Conservation (phyloP, 1,139 yeast genomes). For the Scheffersomyces segobiensis region DNA sequence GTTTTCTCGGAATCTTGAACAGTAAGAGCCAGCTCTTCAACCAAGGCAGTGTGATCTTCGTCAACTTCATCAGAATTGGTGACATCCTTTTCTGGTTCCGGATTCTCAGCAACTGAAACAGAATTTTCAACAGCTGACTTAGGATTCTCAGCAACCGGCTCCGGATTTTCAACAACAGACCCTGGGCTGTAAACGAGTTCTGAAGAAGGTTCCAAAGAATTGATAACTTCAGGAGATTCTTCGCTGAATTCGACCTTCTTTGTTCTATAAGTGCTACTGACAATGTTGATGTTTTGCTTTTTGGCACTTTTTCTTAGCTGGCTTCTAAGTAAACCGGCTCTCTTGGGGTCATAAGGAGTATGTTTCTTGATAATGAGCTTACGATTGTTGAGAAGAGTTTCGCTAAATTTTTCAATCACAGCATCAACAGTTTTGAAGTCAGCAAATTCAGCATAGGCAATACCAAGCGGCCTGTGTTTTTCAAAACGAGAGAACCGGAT, state of each 20-base stretch:
- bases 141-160: background rate
- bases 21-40: background rate
- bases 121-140: background rate
- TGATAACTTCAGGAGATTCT: background rate
- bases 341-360: slow-evolving; percentile 6
- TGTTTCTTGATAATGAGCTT: slow-evolving; percentile 9
- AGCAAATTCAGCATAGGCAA: slow-evolving; percentile 66
- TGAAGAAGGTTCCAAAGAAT: background rate
- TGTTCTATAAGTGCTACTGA: background rate
- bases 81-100: background rate
- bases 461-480: slow-evolving; percentile 55
- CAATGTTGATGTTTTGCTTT: background rate
- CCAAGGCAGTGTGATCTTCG: background rate
- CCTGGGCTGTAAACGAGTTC: background rate
- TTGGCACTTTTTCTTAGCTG: background rate
- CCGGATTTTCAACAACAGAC: background rate
- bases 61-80: background rate
- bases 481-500: slow-evolving; percentile 42
- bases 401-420: slow-evolving; percentile 45
- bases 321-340: background rate
- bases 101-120: background rate
- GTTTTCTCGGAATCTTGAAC: background rate
- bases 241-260: slow-evolving; percentile 1
- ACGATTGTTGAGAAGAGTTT: slow-evolving; percentile 40
- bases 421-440: slow-evolving; percentile 48